These are phyloP conservation scores for Fomitiporia mediterranea DNA, from an alignment of 1,284 basidiomycete species.

Conservation along the genomic window DNA sequence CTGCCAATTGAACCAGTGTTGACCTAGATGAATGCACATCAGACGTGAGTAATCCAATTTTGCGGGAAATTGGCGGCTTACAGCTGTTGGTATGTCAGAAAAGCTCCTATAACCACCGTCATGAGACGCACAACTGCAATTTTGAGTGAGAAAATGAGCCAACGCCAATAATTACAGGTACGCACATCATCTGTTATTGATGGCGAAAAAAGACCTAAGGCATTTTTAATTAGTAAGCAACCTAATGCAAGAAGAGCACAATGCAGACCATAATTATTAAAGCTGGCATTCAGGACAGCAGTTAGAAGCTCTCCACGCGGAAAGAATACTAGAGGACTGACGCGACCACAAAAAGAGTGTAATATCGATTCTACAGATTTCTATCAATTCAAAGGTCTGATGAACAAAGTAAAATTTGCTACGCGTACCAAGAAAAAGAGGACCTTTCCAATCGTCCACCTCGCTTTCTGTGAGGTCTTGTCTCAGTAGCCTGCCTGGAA, in stretches of 20 bases:
- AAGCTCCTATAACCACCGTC: not conserved
- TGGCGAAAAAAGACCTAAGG: slow-evolving; percentile 32
- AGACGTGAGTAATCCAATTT: not conserved
- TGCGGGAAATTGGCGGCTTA: slow-evolving; percentile 25
- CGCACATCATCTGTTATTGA: slow-evolving; percentile 31
- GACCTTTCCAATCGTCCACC: slow-evolving; percentile 47
- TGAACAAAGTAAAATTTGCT: not conserved
- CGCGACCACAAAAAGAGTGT: slow-evolving; percentile 45
- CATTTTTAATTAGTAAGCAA: not conserved
- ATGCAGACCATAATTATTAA: slow-evolving; percentile 46
- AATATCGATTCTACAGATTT: slow-evolving; percentile 48
- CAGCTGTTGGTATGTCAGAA: slow-evolving; percentile 27
- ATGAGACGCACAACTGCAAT: slow-evolving; percentile 14
- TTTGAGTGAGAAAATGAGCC: not conserved
- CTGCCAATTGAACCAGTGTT: slow-evolving; percentile 51
- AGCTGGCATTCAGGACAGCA: slow-evolving; percentile 28
- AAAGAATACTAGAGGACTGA: slow-evolving; percentile 31
- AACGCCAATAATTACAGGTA: slow-evolving; percentile 6
- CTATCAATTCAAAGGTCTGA: not conserved
- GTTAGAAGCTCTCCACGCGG: not conserved
- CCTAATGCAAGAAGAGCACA: not conserved
- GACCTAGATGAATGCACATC: slow-evolving; percentile 29
- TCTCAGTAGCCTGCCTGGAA: slow-evolving; percentile 12
- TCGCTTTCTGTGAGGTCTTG: slow-evolving; percentile 33
- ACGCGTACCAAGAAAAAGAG: slow-evolving; percentile 45